Conservation (phyloP, 768 basidiomycete genomes). For the Coprinopsis marcescibilis region DNA sequence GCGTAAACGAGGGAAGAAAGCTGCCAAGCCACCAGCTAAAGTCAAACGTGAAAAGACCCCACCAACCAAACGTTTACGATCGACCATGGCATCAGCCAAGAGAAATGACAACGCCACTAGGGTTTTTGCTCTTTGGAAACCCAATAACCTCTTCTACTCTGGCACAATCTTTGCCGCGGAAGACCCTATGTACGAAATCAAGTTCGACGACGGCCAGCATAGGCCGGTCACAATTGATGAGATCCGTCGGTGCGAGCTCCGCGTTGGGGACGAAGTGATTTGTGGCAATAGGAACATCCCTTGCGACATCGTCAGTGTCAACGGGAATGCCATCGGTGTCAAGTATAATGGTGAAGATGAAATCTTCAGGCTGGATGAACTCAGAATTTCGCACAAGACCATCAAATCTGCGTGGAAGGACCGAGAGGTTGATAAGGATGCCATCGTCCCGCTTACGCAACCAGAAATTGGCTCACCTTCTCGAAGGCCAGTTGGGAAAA, state of each 20-base stretch:
- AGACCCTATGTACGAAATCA: slow-evolving; percentile 36
- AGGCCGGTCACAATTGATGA: slow-evolving; percentile 42
- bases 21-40: slow-evolving; percentile 12
- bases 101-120: slow-evolving; percentile 35
- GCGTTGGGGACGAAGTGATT: slow-evolving; percentile 49
- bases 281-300: background rate
- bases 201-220: slow-evolving; percentile 62
- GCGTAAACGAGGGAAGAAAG: slow-evolving; percentile 1
- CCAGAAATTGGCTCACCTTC: slow-evolving; percentile 41
- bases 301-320: slow-evolving; percentile 6
- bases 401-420: slow-evolving; percentile 49
- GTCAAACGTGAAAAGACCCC: slow-evolving; percentile 26
- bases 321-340: slow-evolving; percentile 27
- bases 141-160: slow-evolving; percentile 54
- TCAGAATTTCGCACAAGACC: slow-evolving; percentile 48
- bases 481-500: slow-evolving; percentile 36
- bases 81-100: slow-evolving; percentile 23
- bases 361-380: slow-evolving; percentile 28
- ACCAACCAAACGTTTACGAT: slow-evolving; percentile 35
- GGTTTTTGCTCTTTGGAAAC: slow-evolving; percentile 68
- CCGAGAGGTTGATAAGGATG: slow-evolving; percentile 37
- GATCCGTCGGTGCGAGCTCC: slow-evolving; percentile 48
- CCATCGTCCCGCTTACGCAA: slow-evolving; percentile 37
- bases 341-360: slow-evolving; percentile 32
- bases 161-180: slow-evolving; percentile 41